Conservation (phyloP, 345 rosid species). For the Gossypium australe region DNA sequence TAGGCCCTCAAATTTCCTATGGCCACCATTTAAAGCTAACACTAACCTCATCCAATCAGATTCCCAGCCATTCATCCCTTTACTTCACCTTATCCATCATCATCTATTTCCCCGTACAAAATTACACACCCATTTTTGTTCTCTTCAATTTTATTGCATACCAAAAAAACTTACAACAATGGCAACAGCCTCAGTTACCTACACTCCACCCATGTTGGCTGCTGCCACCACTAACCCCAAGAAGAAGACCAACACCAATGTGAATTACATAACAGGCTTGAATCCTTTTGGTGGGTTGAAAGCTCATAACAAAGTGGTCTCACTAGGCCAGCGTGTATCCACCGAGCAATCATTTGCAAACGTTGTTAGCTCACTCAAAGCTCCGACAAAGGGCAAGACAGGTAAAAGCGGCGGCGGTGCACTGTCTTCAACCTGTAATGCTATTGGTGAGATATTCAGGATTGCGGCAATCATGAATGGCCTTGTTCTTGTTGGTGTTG, state of each 20-base stretch:
- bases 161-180: conserved; percentile 4
- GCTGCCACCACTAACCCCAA: conserved; percentile 18
- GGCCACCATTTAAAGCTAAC: conserved; percentile 14
- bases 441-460: conserved; percentile 37
- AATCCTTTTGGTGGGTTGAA: conserved; percentile 44
- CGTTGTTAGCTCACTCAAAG: conserved; percentile 38
- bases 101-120: conserved; percentile 7
- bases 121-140: background rate
- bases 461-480: conserved; percentile 51
- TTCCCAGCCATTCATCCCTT: conserved; percentile 18
- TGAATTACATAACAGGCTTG: conserved; percentile 34
- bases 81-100: conserved; percentile 19
- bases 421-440: conserved; percentile 33
- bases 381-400: conserved; percentile 21
- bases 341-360: conserved; percentile 37
- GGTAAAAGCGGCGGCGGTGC: conserved; percentile 32
- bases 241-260: conserved; percentile 16
- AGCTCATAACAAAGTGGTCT: conserved; percentile 34
- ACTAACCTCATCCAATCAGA: conserved; percentile 8
- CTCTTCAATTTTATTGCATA: background rate
- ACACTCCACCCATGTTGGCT: conserved; percentile 21
- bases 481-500: conserved; percentile 44
- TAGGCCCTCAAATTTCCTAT: background rate
- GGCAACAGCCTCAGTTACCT: conserved; percentile 29
- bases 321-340: conserved; percentile 31